A percentile compares a stretch with the other conserved stretches of the same genome.
These are phyloP conservation scores for Ustilago lituana DNA, from an alignment of 1,284 basidiomycete genomes.

Conservation along the genomic window DNA sequence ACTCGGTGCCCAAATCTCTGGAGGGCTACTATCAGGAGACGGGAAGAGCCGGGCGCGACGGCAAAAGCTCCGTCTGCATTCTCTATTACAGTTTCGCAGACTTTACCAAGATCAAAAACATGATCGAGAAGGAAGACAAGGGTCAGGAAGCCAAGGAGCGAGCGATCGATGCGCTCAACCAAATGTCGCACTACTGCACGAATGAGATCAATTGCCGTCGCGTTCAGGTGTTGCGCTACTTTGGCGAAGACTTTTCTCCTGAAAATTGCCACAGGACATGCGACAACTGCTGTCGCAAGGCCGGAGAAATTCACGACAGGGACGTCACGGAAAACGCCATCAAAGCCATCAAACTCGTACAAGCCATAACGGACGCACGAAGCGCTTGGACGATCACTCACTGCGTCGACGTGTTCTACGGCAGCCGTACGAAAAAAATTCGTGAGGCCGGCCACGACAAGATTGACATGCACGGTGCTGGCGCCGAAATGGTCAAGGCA, in stretches of 20 bases:
- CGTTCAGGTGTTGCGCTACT: slow-evolving; percentile 80
- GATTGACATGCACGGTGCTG: slow-evolving; percentile 72
- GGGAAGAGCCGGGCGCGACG: slow-evolving; percentile 83
- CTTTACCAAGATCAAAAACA: slow-evolving; percentile 70
- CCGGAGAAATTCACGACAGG: slow-evolving; percentile 47
- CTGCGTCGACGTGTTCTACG: slow-evolving; percentile 74
- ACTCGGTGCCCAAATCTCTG: slow-evolving; percentile 76
- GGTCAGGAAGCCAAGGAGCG: slow-evolving; percentile 73
- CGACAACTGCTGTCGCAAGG: slow-evolving; percentile 74
- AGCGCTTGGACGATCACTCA: slow-evolving; percentile 71
- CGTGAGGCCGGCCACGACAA: slow-evolving; percentile 71
- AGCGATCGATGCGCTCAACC: slow-evolving; percentile 72
- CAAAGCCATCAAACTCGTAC: slow-evolving; percentile 72
- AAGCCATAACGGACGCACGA: slow-evolving; percentile 68
- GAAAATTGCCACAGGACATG: slow-evolving; percentile 75
- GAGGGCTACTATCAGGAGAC: slow-evolving; percentile 85
- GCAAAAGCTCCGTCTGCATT: slow-evolving; percentile 69
- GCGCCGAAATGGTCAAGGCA: slow-evolving; percentile 71
- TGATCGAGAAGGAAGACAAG: slow-evolving; percentile 72
- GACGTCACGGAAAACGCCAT: slow-evolving; percentile 73
- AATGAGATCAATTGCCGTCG: slow-evolving; percentile 89
- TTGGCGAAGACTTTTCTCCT: slow-evolving; percentile 74
- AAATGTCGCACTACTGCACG: slow-evolving; percentile 79
- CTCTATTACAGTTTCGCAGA: slow-evolving; percentile 73
- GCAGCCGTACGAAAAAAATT: slow-evolving; percentile 72